These are phyloP conservation scores for Chaetomium fimeti DNA, from an alignment of 495 filamentous ascomycete species.

Conservation along the genomic window DNA sequence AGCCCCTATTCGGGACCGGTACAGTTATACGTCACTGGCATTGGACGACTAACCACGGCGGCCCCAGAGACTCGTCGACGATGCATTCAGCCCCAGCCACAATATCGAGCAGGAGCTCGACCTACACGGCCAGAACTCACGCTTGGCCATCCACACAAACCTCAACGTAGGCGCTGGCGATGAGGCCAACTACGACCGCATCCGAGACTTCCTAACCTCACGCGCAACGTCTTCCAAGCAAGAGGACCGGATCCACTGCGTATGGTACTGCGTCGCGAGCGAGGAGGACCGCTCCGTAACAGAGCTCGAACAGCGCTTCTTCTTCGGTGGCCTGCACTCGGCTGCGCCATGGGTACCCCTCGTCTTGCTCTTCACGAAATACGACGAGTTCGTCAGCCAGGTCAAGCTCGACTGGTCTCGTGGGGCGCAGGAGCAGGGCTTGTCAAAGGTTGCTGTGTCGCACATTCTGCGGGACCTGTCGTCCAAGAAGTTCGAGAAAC, in stretches of 20 bases:
- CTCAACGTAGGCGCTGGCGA: slow-evolving; percentile 28
- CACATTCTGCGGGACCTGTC: slow-evolving; percentile 31
- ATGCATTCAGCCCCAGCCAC: slow-evolving; percentile 27
- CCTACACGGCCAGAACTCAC: slow-evolving; percentile 31
- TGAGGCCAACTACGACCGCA: slow-evolving; percentile 15
- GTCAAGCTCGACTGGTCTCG: slow-evolving; percentile 31
- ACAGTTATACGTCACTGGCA: neutral
- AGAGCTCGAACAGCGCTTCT: slow-evolving; percentile 29
- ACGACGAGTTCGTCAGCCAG: slow-evolving; percentile 32
- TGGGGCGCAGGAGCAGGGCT: slow-evolving; percentile 23
- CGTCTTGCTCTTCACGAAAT: slow-evolving; percentile 33
- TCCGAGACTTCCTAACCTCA: slow-evolving; percentile 22
- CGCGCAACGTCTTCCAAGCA: slow-evolving; percentile 5
- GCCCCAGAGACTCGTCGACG: slow-evolving; percentile 26
- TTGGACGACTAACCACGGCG: neutral
- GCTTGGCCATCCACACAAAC: slow-evolving; percentile 28
- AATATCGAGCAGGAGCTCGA: slow-evolving; percentile 27
- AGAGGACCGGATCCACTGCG: slow-evolving; percentile 27
- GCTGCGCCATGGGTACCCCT: slow-evolving; percentile 26
- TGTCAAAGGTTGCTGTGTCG: slow-evolving; percentile 32
- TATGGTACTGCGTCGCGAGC: slow-evolving; percentile 37
- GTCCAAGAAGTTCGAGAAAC: slow-evolving; percentile 28
- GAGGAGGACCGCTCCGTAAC: slow-evolving; percentile 24
- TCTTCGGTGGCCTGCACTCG: slow-evolving; percentile 8
- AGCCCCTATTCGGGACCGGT: neutral